phyloP scores from a whole-genome alignment of 768 basidiomycete species.

The Obba rivulosa region DNA sequence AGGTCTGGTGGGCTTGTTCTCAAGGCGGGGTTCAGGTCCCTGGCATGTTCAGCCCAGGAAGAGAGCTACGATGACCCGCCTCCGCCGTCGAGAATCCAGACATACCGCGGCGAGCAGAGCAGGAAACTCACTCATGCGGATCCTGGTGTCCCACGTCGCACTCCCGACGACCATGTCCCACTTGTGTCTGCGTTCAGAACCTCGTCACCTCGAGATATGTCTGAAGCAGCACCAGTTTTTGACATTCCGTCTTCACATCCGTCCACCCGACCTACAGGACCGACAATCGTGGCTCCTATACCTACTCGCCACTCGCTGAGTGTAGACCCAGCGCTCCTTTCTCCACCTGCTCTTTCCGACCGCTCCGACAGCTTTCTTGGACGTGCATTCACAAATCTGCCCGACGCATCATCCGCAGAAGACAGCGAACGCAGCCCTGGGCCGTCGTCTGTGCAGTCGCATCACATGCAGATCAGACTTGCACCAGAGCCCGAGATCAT shows the following conservation, averaged over 20 bases:
- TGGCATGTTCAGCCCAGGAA: constrained; percentile 9
- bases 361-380: constrained; percentile 20
- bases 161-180: not conserved
- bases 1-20: constrained; percentile 10
- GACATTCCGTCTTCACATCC: not conserved
- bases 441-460: constrained; percentile 18
- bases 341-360: not conserved
- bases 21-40: constrained; percentile 13
- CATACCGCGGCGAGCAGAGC: constrained; percentile 22
- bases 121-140: not conserved
- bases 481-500: constrained; percentile 2
- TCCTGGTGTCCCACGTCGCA: not conserved
- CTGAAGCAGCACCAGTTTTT: not conserved
- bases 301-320: not conserved
- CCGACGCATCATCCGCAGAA: constrained; percentile 16
- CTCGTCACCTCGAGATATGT: not conserved
- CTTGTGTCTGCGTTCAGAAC: not conserved
- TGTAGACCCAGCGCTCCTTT: not conserved
- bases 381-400: constrained; percentile 14
- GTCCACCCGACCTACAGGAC: not conserved
- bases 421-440: constrained; percentile 1
- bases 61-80: constrained; percentile 35
- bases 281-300: not conserved
- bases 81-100: constrained; percentile 29
- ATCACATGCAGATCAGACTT: constrained; percentile 14